Evolutionary conservation across 2,329 filamentous ascomycete genomes (phyloP).

Genomic region (Pseudocercospora fuligena): DNA sequence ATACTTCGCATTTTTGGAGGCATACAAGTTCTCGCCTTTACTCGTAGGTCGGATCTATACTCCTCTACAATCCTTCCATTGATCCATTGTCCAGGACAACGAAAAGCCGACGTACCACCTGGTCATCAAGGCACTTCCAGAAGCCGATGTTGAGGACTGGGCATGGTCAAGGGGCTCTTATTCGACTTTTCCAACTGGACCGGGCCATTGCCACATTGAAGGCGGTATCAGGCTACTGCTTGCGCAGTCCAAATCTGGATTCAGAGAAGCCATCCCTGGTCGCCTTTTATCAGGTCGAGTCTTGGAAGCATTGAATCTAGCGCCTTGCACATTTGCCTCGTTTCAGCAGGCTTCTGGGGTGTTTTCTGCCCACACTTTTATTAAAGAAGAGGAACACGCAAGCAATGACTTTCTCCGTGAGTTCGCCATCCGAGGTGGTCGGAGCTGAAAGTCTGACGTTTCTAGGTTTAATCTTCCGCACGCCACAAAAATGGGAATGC

Average conservation of each 20-base stretch:
- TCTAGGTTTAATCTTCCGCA: slow-evolving; percentile 22
- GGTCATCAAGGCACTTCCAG: neutral
- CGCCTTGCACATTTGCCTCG: slow-evolving; percentile 10
- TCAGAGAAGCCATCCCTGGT: slow-evolving; percentile 4
- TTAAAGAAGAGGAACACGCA: neutral
- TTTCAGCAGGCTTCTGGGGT: slow-evolving; percentile 17
- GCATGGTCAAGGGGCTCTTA: neutral
- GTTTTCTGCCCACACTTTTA: slow-evolving; percentile 12
- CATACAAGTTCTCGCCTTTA: slow-evolving; percentile 1
- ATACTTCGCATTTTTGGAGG: slow-evolving; percentile 5
- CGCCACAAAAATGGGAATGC: slow-evolving; percentile 26
- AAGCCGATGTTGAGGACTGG: slow-evolving; percentile 16
- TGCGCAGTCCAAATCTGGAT: slow-evolving; percentile 17
- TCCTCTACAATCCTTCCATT: neutral
- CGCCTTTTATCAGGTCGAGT: neutral
- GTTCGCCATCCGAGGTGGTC: too few species aligned
- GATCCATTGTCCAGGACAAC: neutral
- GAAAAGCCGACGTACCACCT: neutral
- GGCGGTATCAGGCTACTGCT: slow-evolving; percentile 17
- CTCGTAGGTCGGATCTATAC: neutral
- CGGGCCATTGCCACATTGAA: neutral
- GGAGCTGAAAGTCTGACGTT: too few species aligned
- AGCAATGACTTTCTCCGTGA: slow-evolving; percentile 8
- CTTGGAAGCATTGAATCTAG: slow-evolving; percentile 16
- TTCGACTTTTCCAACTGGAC: neutral